Conservation (phyloP, 108 stramenopile genomes). For the Discostella stelligeroides region DNA sequence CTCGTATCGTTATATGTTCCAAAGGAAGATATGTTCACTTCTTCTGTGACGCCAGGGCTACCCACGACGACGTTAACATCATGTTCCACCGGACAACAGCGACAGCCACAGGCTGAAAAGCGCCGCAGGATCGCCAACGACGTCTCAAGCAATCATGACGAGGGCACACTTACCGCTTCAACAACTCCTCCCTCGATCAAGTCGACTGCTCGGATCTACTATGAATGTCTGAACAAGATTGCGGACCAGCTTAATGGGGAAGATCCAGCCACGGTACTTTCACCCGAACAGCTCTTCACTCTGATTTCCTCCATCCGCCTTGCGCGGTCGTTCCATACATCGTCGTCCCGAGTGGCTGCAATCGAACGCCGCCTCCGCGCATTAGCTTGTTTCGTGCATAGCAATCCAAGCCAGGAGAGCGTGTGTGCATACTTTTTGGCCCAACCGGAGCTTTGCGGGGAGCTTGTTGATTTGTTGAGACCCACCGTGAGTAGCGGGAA, state of each 20-base stretch:
- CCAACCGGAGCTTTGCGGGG: constrained; percentile 90
- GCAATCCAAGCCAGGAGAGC: constrained; percentile 78
- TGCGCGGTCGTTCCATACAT: constrained; percentile 70
- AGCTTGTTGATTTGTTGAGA: constrained; percentile 86
- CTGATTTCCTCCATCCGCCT: constrained; percentile 80
- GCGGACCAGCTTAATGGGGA: constrained; percentile 1
- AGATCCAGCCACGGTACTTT: constrained; percentile 8
- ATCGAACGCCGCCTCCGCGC: constrained; percentile 78
- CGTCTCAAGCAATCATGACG: too few relatives aligned
- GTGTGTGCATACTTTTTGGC: constrained; percentile 86
- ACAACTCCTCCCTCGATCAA: constrained; percentile 15
- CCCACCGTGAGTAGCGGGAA: constrained; percentile 59
- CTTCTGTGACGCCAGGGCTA: neutral
- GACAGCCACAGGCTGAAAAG: constrained; percentile 19
- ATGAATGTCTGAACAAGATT: constrained; percentile 38
- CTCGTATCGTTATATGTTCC: constrained; percentile 17
- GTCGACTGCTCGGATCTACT: constrained; percentile 52
- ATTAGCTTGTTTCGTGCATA: constrained; percentile 69
- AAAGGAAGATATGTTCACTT: constrained; percentile 27
- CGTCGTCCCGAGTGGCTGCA: constrained; percentile 57
- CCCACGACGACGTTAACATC: neutral
- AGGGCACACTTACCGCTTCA: too few relatives aligned
- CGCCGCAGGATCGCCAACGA: constrained; percentile 22
- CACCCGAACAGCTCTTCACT: constrained; percentile 72
- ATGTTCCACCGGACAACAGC: neutral